Percentiles rank a stretch among this genome's conserved stretches.
phyloP scores from a whole-genome alignment of 129 eudicot genomes.

The Glebionis coronaria region DNA sequence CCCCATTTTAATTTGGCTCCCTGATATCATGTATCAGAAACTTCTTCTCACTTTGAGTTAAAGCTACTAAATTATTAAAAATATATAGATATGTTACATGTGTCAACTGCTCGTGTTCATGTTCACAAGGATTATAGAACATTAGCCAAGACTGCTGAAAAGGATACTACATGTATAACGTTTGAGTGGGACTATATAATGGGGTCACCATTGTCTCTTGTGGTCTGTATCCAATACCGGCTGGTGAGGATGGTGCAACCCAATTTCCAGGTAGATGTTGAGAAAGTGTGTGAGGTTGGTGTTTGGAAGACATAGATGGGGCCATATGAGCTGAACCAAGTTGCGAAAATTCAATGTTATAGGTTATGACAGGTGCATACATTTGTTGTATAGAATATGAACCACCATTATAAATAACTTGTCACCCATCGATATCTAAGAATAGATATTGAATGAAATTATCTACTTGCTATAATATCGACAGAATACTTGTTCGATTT shows the following conservation, averaged over 20 bases:
- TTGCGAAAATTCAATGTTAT: constrained; percentile 93
- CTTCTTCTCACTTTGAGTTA: background rate
- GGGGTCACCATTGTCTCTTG: constrained; percentile 65
- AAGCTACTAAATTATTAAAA: background rate
- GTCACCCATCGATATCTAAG: background rate
- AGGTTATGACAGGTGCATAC: constrained; percentile 79
- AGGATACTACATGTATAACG: constrained; percentile 67
- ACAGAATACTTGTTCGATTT: too few relatives aligned
- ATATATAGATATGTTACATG: constrained; percentile 21
- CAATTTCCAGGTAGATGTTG: constrained; percentile 76
- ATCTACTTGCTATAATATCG: background rate
- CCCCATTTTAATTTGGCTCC: too few relatives aligned
- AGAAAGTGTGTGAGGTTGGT: constrained; percentile 60
- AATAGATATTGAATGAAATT: background rate
- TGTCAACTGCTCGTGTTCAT: constrained; percentile 56
- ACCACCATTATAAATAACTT: constrained; percentile 38
- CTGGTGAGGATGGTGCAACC: constrained; percentile 64
- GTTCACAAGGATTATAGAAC: constrained; percentile 82
- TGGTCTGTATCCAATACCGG: constrained; percentile 66
- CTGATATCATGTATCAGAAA: too few relatives aligned
- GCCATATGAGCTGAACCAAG: constrained; percentile 75
- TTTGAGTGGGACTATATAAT: constrained; percentile 42
- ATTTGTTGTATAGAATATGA: constrained; percentile 77
- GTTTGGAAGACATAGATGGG: constrained; percentile 48
- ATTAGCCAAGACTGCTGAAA: constrained; percentile 66